Conservation (phyloP, 495 filamentous ascomycete species). For the Tuber microsphaerosporum region DNA sequence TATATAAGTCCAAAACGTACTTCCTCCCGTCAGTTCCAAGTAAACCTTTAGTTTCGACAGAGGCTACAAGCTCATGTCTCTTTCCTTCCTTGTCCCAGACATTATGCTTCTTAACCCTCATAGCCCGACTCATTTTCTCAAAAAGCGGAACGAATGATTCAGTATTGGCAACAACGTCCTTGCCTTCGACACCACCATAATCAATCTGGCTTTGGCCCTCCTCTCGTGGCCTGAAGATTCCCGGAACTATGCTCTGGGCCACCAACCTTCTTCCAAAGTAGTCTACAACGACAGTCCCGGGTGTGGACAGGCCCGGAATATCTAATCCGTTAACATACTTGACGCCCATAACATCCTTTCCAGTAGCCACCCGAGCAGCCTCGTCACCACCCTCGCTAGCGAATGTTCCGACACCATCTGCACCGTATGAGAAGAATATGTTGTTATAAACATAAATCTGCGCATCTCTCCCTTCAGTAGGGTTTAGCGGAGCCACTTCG, state of each 20-base stretch:
- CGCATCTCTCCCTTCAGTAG: slow-evolving; percentile 82
- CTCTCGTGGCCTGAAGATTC: slow-evolving; percentile 98
- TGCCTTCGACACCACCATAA: slow-evolving; percentile 96
- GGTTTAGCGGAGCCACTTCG: slow-evolving; percentile 93
- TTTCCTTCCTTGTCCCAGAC: slow-evolving; percentile 97
- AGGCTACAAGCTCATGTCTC: slow-evolving; percentile 85
- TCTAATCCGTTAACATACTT: slow-evolving; percentile 94
- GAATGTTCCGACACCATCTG: slow-evolving; percentile 96
- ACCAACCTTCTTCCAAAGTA: slow-evolving; percentile 96
- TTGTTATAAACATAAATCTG: slow-evolving; percentile 99
- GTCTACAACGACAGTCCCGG: slow-evolving; percentile 92
- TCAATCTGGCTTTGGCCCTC: slow-evolving; percentile 97
- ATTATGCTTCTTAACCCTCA: slow-evolving; percentile 85
- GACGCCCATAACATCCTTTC: slow-evolving; percentile 92
- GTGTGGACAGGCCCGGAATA: slow-evolving; percentile 85
- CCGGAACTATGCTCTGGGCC: slow-evolving; percentile 95
- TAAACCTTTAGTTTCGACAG: slow-evolving; percentile 96
- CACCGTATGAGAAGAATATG: slow-evolving; percentile 97
- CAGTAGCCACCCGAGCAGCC: slow-evolving; percentile 89
- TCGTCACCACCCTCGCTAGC: slow-evolving; percentile 94
- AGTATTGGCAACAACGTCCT: slow-evolving; percentile 86
- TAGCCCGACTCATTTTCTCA: slow-evolving; percentile 76
- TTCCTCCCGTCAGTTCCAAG: slow-evolving; percentile 95
- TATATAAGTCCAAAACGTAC: slow-evolving; percentile 94
- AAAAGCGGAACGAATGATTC: slow-evolving; percentile 78